Evolutionary conservation across 1,284 basidiomycete genomes (phyloP).

Genomic region (Afroboletus lepidellus): DNA sequence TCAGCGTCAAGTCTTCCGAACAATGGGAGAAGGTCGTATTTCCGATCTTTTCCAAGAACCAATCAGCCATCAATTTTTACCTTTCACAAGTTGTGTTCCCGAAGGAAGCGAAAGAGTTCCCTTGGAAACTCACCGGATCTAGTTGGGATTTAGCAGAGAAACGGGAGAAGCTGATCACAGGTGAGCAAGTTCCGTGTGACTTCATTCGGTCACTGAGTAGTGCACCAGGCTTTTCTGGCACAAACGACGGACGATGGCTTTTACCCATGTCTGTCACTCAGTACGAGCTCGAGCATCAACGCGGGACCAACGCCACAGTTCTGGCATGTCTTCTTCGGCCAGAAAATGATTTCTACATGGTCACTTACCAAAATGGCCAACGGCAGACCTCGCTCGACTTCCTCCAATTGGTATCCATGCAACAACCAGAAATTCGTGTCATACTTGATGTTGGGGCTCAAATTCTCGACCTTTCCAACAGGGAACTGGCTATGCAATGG

Average conservation of each 20-base stretch:
- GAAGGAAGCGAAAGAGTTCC: not conserved
- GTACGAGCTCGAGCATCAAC: not conserved
- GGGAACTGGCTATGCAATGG: not conserved
- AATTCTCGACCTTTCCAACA: not conserved
- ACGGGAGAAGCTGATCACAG: not conserved
- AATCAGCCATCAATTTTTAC: not conserved
- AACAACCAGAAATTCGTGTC: not conserved
- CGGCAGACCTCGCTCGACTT: not conserved
- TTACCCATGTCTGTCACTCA: constrained; percentile 6
- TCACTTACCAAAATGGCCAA: not conserved
- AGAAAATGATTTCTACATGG: not conserved
- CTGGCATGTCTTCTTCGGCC: not conserved
- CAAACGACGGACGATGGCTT: constrained; percentile 2
- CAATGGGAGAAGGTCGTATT: not conserved
- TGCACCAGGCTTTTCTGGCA: constrained; percentile 10
- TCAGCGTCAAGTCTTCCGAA: not conserved
- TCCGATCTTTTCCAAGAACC: not conserved
- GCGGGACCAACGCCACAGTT: not conserved
- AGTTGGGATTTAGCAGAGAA: not conserved
- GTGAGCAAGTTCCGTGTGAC: not conserved
- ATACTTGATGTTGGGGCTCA: not conserved
- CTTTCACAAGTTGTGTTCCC: not conserved
- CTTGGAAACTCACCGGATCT: not conserved
- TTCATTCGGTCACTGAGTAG: not conserved
- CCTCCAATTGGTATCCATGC: not conserved